These are phyloP conservation scores for Hymenoscyphus linearis DNA, from an alignment of 2,329 filamentous ascomycete species.

Conservation along the genomic window DNA sequence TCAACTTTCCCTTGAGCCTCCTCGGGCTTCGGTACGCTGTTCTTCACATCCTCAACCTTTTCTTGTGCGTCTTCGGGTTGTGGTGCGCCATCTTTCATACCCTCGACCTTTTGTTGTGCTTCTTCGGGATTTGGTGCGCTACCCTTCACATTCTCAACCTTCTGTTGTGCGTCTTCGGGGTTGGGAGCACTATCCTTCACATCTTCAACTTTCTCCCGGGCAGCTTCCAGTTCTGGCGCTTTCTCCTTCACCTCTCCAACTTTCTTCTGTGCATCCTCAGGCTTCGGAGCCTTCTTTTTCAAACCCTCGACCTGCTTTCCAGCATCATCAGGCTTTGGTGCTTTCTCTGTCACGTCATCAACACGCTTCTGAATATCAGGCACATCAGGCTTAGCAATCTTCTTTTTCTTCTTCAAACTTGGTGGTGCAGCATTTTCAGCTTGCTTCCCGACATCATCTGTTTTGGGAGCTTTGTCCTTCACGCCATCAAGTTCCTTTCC, in stretches of 20 bases:
- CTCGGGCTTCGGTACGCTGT: not conserved
- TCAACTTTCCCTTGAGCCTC: too few relatives aligned
- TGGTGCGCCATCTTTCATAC: not conserved
- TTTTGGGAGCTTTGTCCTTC: not conserved
- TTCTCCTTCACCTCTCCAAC: not conserved
- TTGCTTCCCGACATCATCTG: not conserved
- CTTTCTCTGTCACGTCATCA: not conserved
- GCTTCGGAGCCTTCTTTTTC: not conserved
- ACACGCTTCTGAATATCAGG: not conserved
- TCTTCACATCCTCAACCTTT: not conserved
- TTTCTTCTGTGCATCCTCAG: not conserved
- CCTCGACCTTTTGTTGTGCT: not conserved
- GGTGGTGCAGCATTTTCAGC: not conserved
- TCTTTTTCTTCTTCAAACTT: not conserved
- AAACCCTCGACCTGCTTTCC: not conserved
- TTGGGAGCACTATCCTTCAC: slow-evolving; percentile 2
- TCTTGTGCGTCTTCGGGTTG: not conserved
- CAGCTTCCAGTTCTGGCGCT: not conserved
- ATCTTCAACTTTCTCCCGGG: not conserved
- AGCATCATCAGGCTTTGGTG: not conserved
- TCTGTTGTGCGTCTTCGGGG: slow-evolving; percentile 1
- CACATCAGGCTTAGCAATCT: not conserved
- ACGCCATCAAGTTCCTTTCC: not conserved
- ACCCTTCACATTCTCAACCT: not conserved
- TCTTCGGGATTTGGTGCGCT: slow-evolving; percentile 1